Percentiles rank a stretch among this genome's conserved stretches.
Evolutionary conservation across 345 rosid genomes (phyloP).

Genomic region (Cochlearia excelsa): DNA sequence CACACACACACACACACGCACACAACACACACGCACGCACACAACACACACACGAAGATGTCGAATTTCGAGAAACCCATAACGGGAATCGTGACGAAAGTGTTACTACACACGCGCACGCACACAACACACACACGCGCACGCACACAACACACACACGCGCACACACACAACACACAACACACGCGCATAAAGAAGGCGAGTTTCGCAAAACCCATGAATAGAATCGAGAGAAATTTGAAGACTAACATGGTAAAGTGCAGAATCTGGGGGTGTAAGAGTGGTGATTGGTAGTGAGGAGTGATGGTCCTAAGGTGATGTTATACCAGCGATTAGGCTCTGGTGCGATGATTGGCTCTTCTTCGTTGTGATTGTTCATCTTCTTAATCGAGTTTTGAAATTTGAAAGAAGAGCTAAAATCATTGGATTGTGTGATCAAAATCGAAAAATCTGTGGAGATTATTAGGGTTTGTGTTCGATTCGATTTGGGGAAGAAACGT

Average conservation of each 20-base stretch:
- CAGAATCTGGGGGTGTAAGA: conserved; percentile 54
- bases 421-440: neutral
- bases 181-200: neutral
- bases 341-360: conserved; percentile 62
- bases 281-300: conserved; percentile 41
- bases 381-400: conserved; percentile 2
- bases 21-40: no score
- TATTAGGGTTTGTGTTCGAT: conserved; percentile 11
- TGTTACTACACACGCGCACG: no score
- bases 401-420: neutral
- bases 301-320: conserved; percentile 57
- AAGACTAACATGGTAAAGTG: conserved; percentile 62
- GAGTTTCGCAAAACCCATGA: neutral
- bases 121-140: no score
- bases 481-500: neutral
- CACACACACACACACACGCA: no score
- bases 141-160: no score
- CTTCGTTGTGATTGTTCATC: conserved; percentile 40
- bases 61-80: no score
- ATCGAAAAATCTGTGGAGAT: neutral
- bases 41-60: no score
- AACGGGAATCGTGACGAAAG: no score
- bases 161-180: neutral
- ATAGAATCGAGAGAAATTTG: neutral
- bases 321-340: conserved; percentile 67